Evolutionary conservation across 23 red algal species (phyloP), one percentile per base, ranked within the genome.

Genomic region (Porphyridium purpureum): DNA sequence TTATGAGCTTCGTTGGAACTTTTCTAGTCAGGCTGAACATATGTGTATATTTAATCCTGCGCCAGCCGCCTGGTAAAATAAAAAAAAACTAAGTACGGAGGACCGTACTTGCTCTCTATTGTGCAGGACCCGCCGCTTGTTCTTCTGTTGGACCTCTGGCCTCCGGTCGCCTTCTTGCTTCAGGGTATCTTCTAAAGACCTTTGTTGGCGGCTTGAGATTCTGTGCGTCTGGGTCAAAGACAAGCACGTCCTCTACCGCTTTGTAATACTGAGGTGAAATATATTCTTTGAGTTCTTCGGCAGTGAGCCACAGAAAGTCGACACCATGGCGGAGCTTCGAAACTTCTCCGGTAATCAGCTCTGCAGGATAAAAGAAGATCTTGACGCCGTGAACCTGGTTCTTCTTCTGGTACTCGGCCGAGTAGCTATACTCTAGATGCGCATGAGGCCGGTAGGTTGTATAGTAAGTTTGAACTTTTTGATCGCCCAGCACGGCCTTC

Each of bases 401-500:
- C 31, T 82, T 47, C 20, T 73, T 34, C 61, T 82, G 77, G 52
- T 75, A 74, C 29, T 44, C 30, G 9, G 47, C 21, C 9, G 76
- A 61, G 62, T 84, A 94, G 21, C 71, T 55, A 33, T 82, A 77
- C 49, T 83, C 69, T 42, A 94, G 29, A 30, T 94, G 87, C 36
- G 65, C 67, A 4, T 27, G 30, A 8, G 87, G 87, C 0, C 34
- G 51, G 42, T 83, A 52, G 36, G 61, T 55, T 1, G 79, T 7
- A 33, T 74, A 77, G 44, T 94, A 22, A 1, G 38, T 9, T 1
- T 60, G 47, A 2, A 57, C 29, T 30, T 38, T 69, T 6, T 24
- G 56, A 29, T 57, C 50, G 7, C 36, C 49, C 0, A 70, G 60
- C n/a, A 83, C 44, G 11, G 50, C 54, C 35, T 70, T 61, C 30